Percentiles rank a stretch among this genome's conserved stretches.
phyloP scores from a whole-genome alignment of 179 eudicot genomes.

The Beta lomatogona region DNA sequence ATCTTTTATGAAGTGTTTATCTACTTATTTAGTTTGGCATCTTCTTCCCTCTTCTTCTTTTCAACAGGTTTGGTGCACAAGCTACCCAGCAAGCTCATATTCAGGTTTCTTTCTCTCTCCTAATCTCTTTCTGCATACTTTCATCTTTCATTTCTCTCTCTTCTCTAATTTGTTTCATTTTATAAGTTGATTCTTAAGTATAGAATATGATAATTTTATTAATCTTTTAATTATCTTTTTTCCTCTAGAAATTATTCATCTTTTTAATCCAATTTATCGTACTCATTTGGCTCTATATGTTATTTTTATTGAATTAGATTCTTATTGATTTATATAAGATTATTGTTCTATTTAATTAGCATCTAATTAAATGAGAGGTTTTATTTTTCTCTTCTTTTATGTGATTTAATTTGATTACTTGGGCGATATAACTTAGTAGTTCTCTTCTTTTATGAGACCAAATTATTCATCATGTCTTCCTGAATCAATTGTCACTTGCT shows the following conservation, averaged over 20 bases:
- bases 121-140: background rate
- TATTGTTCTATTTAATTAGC: too few relatives aligned
- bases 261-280: background rate
- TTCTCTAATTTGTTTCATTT: background rate
- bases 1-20: background rate
- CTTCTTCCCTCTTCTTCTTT: background rate
- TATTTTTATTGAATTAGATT: too few relatives aligned
- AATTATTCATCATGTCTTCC: too few relatives aligned
- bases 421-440: too few relatives aligned
- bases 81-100: constrained; percentile 3
- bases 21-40: background rate
- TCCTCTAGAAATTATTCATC: background rate
- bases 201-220: background rate
- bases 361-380: too few relatives aligned
- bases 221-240: too few relatives aligned
- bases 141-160: background rate
- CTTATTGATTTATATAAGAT: too few relatives aligned
- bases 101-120: constrained; percentile 12
- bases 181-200: background rate
- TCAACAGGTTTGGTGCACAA: background rate
- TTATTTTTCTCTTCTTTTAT: too few relatives aligned
- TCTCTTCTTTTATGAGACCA: too few relatives aligned
- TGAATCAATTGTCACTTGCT: too few relatives aligned
- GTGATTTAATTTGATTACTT: too few relatives aligned
- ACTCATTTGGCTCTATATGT: too few relatives aligned